Evolutionary conservation across 164 flowering plant species (phyloP).

Genomic region (Paratinospora sagittata): DNA sequence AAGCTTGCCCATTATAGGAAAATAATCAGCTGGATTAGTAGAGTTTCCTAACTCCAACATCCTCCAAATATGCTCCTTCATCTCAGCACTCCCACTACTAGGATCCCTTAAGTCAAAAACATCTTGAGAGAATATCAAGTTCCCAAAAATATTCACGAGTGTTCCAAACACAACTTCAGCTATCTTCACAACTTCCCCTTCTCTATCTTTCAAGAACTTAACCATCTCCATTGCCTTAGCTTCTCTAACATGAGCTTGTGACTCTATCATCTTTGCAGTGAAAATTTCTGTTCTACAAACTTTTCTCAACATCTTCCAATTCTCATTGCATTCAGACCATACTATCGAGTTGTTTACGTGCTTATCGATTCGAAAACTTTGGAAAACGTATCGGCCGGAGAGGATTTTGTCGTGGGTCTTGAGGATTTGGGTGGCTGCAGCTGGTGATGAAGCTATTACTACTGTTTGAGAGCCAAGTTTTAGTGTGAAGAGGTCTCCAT

Average conservation of each 20-base stretch:
- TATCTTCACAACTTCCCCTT: conserved; percentile 21
- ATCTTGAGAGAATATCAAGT: conserved; percentile 20
- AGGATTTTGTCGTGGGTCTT: conserved; percentile 30
- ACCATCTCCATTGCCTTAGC: conserved; percentile 22
- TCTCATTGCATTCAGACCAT: conserved; percentile 28
- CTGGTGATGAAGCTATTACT: conserved; percentile 28
- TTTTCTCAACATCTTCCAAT: conserved; percentile 33
- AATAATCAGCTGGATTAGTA: conserved; percentile 22
- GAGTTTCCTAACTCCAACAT: conserved; percentile 20
- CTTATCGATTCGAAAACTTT: conserved; percentile 5
- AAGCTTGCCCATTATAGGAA: conserved; percentile 14
- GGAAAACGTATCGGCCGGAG: conserved; percentile 23
- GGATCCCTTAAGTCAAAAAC: conserved; percentile 20
- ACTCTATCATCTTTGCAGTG: conserved; percentile 25
- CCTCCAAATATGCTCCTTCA: conserved; percentile 26
- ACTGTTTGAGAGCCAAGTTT: conserved; percentile 22
- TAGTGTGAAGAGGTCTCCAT: conserved; percentile 32
- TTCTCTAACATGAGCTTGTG: conserved; percentile 28
- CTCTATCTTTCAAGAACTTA: conserved; percentile 6
- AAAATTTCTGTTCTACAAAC: conserved; percentile 34
- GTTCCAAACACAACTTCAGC: conserved; percentile 22
- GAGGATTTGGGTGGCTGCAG: conserved; percentile 28
- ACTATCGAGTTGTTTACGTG: conserved; percentile 15
- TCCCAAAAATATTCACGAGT: conserved; percentile 20
- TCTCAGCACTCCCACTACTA: conserved; percentile 11